These are phyloP conservation scores for Mucor lusitanicus DNA, from an alignment of 371 early-diverging fungal species.

Conservation along the genomic window DNA sequence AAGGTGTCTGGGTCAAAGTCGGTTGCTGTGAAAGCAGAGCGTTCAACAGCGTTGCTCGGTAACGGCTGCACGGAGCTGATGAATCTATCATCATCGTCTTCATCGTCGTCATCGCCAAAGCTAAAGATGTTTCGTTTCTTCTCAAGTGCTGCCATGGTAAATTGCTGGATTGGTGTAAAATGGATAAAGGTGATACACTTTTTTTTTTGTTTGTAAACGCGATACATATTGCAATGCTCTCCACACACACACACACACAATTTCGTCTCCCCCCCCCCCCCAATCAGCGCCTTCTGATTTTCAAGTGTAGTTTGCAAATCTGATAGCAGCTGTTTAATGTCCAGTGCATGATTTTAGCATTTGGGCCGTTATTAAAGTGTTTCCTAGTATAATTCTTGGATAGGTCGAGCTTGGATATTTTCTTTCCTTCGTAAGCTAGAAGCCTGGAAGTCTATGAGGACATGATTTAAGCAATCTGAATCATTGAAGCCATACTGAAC, in stretches of 20 bases:
- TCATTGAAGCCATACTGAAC: too few species aligned
- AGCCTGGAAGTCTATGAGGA: too few species aligned
- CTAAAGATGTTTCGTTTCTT: constrained; percentile 28
- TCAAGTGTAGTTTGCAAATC: background rate
- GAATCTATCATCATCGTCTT: constrained; percentile 31
- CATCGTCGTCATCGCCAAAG: constrained; percentile 49
- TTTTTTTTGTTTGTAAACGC: background rate
- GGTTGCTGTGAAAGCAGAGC: constrained; percentile 50
- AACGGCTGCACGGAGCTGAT: constrained; percentile 36
- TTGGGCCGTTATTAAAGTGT: too few species aligned
- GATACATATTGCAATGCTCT: background rate
- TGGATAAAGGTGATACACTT: background rate
- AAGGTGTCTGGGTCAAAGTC: constrained; percentile 66
- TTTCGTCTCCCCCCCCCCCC: background rate
- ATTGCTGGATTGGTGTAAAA: background rate
- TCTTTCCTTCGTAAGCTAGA: too few species aligned
- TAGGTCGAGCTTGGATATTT: too few species aligned
- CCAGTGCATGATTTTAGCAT: too few species aligned
- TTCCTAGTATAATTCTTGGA: too few species aligned
- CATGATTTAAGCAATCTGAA: too few species aligned
- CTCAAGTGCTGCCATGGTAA: background rate
- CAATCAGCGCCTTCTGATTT: background rate
- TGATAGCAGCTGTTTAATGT: too few species aligned
- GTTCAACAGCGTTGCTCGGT: constrained; percentile 49
- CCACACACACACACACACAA: too few species aligned